Evolutionary conservation across 495 filamentous ascomycete genomes (phyloP), one percentile per base, ranked within the genome.

Genomic region (Hypomontagnella submonticulosa): DNA sequence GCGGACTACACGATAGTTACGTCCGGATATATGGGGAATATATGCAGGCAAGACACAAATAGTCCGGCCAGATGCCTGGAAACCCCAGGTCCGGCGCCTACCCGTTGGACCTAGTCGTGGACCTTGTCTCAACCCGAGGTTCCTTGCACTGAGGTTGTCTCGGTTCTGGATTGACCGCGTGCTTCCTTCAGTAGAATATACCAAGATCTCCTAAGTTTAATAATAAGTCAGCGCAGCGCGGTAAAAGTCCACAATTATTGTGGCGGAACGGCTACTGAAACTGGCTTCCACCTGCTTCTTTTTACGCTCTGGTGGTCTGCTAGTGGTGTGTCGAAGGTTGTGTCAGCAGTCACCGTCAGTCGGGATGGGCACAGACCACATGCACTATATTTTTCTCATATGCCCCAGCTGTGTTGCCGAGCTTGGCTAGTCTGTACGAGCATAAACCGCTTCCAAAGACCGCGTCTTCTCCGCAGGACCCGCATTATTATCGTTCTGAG

Each of bases 311-410:
- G 32, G 27, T 54, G 49, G 38, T 53, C 37, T 50, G 47, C 4
- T 27, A 6, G 23, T 27, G 23, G 23, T 27, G 23, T 27, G 23
- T 27, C 23, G 23, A 27, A 2, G 6, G 12, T 9, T 15, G 38
- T 61, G 57, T 67, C 63, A 67, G 38, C 51, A 33, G 63, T 67
- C 47, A 61, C 38, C 48, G 53, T 58, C 64, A 67, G 34, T 53
- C 38, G 51, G 44, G 36, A 15, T 1, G 33, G 18, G 53, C 61
- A 63, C 43, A 44, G 44, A 57, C 52, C 61, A 63, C 52, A 63
- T 57, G 61, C 46, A 51, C 34, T 47, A 8, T 4, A 11, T 46
- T 32, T 53, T 46, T 19, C 37, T 43, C 37, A 37, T 43, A 40
- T 48, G 48, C 16, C 38, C 36, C 30, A 50, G 42, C 3, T 15